Evolutionary conservation across 2,329 filamentous ascomycete species (phyloP).

Genomic region (Exophiala dermatitidis): DNA sequence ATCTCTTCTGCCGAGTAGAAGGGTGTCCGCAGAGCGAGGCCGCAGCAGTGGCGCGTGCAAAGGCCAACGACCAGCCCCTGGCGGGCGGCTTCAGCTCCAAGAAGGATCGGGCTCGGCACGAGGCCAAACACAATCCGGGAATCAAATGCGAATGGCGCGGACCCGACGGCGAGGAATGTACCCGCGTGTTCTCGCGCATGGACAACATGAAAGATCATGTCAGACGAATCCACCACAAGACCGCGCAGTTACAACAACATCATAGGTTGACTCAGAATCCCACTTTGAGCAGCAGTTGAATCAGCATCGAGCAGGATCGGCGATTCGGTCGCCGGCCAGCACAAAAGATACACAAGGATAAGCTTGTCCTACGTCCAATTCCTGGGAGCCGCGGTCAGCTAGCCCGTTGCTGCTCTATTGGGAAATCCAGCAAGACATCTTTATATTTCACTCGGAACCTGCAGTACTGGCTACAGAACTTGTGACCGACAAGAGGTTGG

Average conservation of each 20-base stretch:
- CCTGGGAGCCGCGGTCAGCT: too few relatives aligned
- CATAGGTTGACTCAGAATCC: background rate
- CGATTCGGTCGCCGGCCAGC: too few relatives aligned
- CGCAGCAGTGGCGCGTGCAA: slow-evolving; percentile 14
- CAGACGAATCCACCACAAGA: slow-evolving; percentile 37
- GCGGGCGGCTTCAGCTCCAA: slow-evolving; percentile 56
- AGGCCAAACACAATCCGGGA: slow-evolving; percentile 57
- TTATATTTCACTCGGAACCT: too few relatives aligned
- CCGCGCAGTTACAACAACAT: slow-evolving; percentile 2
- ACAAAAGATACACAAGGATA: too few relatives aligned
- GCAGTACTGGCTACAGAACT: too few relatives aligned
- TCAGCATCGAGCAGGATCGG: background rate
- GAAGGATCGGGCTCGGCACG: slow-evolving; percentile 55
- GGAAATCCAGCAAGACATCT: too few relatives aligned
- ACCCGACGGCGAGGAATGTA: slow-evolving; percentile 41
- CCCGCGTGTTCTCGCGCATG: slow-evolving; percentile 52
- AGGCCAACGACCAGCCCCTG: slow-evolving; percentile 31
- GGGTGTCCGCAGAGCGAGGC: slow-evolving; percentile 47
- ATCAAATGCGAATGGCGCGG: slow-evolving; percentile 42
- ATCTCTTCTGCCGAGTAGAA: slow-evolving; percentile 53
- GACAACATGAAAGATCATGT: slow-evolving; percentile 55
- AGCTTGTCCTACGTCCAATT: too few relatives aligned
- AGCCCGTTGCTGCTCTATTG: too few relatives aligned
- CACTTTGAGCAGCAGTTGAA: background rate
- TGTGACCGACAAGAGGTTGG: too few relatives aligned